Base-by-base conservation (phyloP, 768 basidiomycete species). In the Flagelloscypha sp. region DNA sequence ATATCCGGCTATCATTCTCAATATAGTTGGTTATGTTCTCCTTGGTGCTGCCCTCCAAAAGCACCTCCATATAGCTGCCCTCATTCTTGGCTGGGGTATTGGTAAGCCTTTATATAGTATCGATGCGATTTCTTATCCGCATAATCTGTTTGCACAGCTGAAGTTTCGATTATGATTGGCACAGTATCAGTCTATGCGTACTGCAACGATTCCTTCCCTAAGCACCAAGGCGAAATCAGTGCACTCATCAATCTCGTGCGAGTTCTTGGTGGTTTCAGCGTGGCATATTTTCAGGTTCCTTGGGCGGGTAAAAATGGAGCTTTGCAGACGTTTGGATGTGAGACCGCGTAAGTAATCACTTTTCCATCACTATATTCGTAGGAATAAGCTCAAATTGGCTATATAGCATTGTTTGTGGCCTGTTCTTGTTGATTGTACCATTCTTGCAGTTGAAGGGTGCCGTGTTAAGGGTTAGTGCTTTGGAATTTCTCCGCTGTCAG, bases 61-160 rank as follows among this genome's bases (percentile, higher is more conserved):
- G 12, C 70, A 72, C 39, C 54, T 75, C 1, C 61, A 59, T 21
- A 52, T 68, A n/a, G 72, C 61, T 3, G 74, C 68, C 2, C 48
- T 81, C 18, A 61, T 81, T 35, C 70, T 80, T 55, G 79, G 79
- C 11, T 83, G 80, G 80, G 76, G 73, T 7, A 69, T 80, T 35
- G 68, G n/a, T n/a, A n/a, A n/a, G n/a, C n/a, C n/a, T n/a, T n/a
- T n/a, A n/a, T n/a, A n/a, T n/a, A n/a, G n/a, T n/a, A n/a, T n/a
- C n/a, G n/a, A n/a, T n/a, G n/a, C n/a, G n/a, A n/a, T n/a, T n/a
- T n/a, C n/a, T n/a, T n/a, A n/a, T n/a, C n/a, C n/a, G n/a, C n/a
- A n/a, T n/a, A n/a, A n/a, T n/a, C n/a, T n/a, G n/a, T n/a, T n/a
- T n/a, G n/a, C n/a, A n/a, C n/a, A n/a, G n/a, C 76, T 1, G 63